Conservation (phyloP, 139 green algal genomes). For the Chlamydomonas asymmetrica region DNA sequence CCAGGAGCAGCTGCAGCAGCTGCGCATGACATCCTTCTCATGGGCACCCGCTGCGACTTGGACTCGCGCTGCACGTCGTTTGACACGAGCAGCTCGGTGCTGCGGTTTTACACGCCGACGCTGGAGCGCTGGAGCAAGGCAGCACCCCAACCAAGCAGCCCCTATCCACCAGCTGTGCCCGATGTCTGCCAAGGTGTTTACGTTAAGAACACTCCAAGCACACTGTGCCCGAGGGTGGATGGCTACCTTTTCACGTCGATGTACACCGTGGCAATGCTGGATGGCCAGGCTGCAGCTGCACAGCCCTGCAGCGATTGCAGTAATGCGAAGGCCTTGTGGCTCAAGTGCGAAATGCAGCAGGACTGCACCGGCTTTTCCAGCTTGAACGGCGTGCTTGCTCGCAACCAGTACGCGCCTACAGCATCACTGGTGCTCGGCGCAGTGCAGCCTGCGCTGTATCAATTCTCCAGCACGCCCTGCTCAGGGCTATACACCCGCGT, state of each 20-base stretch:
- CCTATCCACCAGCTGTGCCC: too few species aligned
- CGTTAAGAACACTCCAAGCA: background rate
- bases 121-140: background rate
- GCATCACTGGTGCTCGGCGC: background rate
- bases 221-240: slow-evolving; percentile 13
- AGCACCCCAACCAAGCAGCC: too few species aligned
- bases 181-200: slow-evolving; percentile 22
- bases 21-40: slow-evolving; percentile 15
- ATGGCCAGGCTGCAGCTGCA: background rate
- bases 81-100: slow-evolving; percentile 3
- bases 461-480: slow-evolving; percentile 36
- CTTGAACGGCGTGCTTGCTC: slow-evolving; percentile 28
- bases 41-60: slow-evolving; percentile 17
- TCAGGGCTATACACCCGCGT: slow-evolving; percentile 22
- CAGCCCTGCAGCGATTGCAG: slow-evolving; percentile 16
- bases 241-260: slow-evolving; percentile 37
- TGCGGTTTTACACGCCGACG: slow-evolving; percentile 19
- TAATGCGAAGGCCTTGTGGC: slow-evolving; percentile 1
- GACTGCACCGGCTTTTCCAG: slow-evolving; percentile 37
- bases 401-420: background rate
- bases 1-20: background rate
- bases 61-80: slow-evolving; percentile 7
- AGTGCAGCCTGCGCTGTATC: background rate
- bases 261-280: background rate
- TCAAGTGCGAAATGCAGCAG: slow-evolving; percentile 1